phyloP scores from a whole-genome alignment of 1,284 basidiomycete species.

The Agaricales sp. region DNA sequence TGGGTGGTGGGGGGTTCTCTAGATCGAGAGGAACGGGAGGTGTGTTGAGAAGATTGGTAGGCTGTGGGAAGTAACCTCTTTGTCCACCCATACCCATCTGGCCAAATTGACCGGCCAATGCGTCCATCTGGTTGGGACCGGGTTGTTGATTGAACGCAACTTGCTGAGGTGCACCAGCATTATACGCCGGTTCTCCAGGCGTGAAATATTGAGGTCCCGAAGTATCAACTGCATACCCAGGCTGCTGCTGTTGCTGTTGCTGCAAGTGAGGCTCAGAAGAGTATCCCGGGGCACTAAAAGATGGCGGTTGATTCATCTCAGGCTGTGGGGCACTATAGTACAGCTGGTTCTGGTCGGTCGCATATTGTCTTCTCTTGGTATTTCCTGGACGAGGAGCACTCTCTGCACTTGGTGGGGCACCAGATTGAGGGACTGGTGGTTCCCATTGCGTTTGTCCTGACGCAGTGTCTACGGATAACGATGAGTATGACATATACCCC shows the following conservation, averaged over 20 bases:
- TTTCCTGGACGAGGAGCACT: too few species aligned
- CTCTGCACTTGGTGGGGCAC: slow-evolving; percentile 32
- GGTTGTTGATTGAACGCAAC: slow-evolving; percentile 38
- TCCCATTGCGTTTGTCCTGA: slow-evolving; percentile 43
- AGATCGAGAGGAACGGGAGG: slow-evolving; percentile 86
- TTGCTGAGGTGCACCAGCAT: slow-evolving; percentile 26
- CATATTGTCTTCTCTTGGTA: slow-evolving; percentile 80
- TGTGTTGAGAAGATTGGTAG: slow-evolving; percentile 81
- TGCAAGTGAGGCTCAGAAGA: slow-evolving; percentile 46
- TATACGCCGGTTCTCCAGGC: slow-evolving; percentile 58
- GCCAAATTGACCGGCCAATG: slow-evolving; percentile 77
- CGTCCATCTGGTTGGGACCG: slow-evolving; percentile 43
- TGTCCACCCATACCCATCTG: slow-evolving; percentile 74
- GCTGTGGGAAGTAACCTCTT: slow-evolving; percentile 67
- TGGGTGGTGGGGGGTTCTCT: slow-evolving; percentile 76
- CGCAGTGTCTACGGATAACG: slow-evolving; percentile 27
- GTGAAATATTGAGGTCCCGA: slow-evolving; percentile 66
- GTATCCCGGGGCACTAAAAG: slow-evolving; percentile 42
- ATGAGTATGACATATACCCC: slow-evolving; percentile 6
- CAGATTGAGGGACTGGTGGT: slow-evolving; percentile 29
- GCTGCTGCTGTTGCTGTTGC: slow-evolving; percentile 38
- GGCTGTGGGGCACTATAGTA: slow-evolving; percentile 53
- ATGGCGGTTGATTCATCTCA: slow-evolving; percentile 23
- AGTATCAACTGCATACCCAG: slow-evolving; percentile 45
- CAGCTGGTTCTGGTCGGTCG: slow-evolving; percentile 79